Conservation (phyloP, 1,284 basidiomycete species). For the Austroboletus novae-zelandiae region DNA sequence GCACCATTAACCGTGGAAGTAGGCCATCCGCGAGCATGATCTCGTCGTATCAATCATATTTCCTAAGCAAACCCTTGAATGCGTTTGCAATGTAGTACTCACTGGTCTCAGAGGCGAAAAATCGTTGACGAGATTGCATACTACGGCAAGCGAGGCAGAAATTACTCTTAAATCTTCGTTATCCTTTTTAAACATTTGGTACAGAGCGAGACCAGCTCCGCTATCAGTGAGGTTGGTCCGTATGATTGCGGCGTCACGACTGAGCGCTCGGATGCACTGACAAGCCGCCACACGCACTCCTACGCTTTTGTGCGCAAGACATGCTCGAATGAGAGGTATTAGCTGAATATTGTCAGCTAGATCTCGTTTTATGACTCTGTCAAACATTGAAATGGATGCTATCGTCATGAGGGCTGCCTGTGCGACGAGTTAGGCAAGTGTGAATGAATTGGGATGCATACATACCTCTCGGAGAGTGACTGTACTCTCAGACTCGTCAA, state of each 20-base stretch:
- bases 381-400: slow-evolving; percentile 66
- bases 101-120: slow-evolving; percentile 80
- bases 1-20: slow-evolving; percentile 57
- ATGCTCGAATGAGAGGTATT: slow-evolving; percentile 55
- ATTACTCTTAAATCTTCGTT: slow-evolving; percentile 72
- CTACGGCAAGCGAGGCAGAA: slow-evolving; percentile 67
- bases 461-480: slow-evolving; percentile 63
- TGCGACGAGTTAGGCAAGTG: slow-evolving; percentile 1
- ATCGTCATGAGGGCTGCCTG: slow-evolving; percentile 71
- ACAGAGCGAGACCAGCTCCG: slow-evolving; percentile 70
- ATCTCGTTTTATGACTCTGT: slow-evolving; percentile 66
- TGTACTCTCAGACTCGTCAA: slow-evolving; percentile 62
- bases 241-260: slow-evolving; percentile 73
- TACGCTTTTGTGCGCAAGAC: slow-evolving; percentile 59
- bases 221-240: slow-evolving; percentile 82
- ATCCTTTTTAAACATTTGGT: slow-evolving; percentile 53
- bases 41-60: slow-evolving; percentile 5
- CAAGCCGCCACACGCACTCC: slow-evolving; percentile 84
- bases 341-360: slow-evolving; percentile 55
- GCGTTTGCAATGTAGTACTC: slow-evolving; percentile 25
- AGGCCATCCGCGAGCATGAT: slow-evolving; percentile 60
- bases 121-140: slow-evolving; percentile 85
- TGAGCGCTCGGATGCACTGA: slow-evolving; percentile 80
- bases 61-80: background rate
- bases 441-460: background rate